Evolutionary conservation across 2,329 filamentous ascomycete species (phyloP), one percentile per base, ranked within the genome.

Genomic region (Pyrenophora tritici-repentis): DNA sequence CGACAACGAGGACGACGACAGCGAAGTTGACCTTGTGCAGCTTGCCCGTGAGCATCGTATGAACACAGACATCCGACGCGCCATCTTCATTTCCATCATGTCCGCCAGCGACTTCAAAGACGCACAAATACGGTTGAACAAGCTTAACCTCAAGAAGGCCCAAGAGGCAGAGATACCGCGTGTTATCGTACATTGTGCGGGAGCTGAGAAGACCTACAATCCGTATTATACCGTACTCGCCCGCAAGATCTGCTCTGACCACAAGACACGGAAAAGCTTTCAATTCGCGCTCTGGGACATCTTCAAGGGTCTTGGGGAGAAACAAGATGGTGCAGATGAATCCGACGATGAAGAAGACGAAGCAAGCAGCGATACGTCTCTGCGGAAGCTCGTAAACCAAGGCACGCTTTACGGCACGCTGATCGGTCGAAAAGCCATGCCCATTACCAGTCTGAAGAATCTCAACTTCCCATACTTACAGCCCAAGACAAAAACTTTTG

Each of bases 1-100:
- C 3, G 49, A 53, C 7, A 56, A 61, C 18, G 53, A 62, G 38
- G 64, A 62, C 31, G 63, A 66, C 3, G 63, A 68, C 16, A 68
- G 67, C 20, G 71, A 78, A 40, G 75, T 88, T 1, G 89, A 96
- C 63, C 83, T 92, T 8, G 77, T 79, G 14, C 83, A 86, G 53
- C 83, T 95, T n/a, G 91, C 91, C 12, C 83, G 84, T 50, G 84
- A 89, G 38, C 88, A 95, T 59, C 86, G 90, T 16, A 91, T 97
- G 84, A 94, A 91, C 69, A 96, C 91, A 0, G 86, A 90, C 50
- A 83, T 94, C 16, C 87, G 92, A 38, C 85, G 90, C 45, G 90
- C 91, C n/a, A 96, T 99, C 53, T 99, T 99, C 73, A 83, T 95
- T 29, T 87, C 91, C 4, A 86, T 99, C 53, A 89, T 97, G 80